Evolutionary conservation across 257 asterid species (phyloP).

Genomic region (Solanum tarapatanum): DNA sequence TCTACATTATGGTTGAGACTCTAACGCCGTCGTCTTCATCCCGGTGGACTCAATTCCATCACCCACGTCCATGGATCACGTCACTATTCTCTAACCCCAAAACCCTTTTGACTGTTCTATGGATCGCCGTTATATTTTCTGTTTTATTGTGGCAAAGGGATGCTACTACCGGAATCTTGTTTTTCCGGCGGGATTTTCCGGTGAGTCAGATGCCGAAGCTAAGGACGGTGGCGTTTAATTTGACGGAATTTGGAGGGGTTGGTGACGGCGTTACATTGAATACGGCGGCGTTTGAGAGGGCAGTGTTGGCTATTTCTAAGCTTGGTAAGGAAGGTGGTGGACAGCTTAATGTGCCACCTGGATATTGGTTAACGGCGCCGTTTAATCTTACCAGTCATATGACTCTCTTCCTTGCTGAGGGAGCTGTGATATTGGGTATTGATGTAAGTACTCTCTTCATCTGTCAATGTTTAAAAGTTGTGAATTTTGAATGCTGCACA

Average conservation of each 20-base stretch:
- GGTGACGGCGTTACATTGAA: slow-evolving; percentile 67
- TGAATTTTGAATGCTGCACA: background rate
- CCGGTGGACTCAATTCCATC: slow-evolving; percentile 20
- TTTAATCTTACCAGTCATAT: slow-evolving; percentile 77
- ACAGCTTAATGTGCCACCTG: slow-evolving; percentile 72
- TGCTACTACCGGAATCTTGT: slow-evolving; percentile 17
- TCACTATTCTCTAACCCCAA: slow-evolving; percentile 29
- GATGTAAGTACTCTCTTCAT: slow-evolving; percentile 35
- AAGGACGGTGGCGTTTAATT: slow-evolving; percentile 40
- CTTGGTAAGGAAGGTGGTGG: slow-evolving; percentile 61
- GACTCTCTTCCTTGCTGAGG: slow-evolving; percentile 76
- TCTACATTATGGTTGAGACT: slow-evolving; percentile 28
- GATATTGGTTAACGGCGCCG: slow-evolving; percentile 78
- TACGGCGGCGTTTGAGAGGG: slow-evolving; percentile 63
- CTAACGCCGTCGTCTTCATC: slow-evolving; percentile 26
- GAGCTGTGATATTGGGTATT: slow-evolving; percentile 63
- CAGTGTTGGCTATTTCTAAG: slow-evolving; percentile 50
- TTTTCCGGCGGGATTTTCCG: slow-evolving; percentile 28
- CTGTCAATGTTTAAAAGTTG: background rate
- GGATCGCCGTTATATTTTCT: slow-evolving; percentile 26
- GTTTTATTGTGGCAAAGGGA: slow-evolving; percentile 42
- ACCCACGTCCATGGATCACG: slow-evolving; percentile 36
- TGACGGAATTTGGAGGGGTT: slow-evolving; percentile 76
- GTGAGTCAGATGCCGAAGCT: slow-evolving; percentile 29
- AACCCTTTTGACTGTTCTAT: slow-evolving; percentile 24